Evolutionary conservation across 179 eudicot genomes (phyloP), one percentile per base, ranked within the genome.

Genomic region (Heliamphora pulchella): DNA sequence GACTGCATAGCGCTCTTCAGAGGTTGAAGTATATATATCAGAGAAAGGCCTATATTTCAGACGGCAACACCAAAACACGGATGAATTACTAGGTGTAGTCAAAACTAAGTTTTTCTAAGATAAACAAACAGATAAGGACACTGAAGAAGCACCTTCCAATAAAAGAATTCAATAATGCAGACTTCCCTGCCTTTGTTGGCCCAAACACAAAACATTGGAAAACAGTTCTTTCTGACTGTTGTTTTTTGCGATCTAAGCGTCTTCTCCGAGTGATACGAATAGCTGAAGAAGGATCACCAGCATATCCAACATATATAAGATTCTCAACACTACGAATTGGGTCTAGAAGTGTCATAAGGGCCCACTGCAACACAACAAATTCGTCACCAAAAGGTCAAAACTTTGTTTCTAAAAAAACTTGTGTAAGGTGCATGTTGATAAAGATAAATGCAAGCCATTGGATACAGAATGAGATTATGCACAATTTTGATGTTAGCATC

Each of bases 181-280:
- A 86, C 83, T 96, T 96, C 78, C 98, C 99, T 43, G 98, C 87
- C 72, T 83, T 87, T 83, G 87, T 87, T 48, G 99, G 99, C 79
- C 98, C 99, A 88, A 96, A 96, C 74, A 96, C 97, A 89, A 84
- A 94, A 75, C 99, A 96, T 70, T 94, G 98, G 83, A 88, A 94
- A 73, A 91, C 96, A 80, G 87, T 90, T 87, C 94, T 90, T 64
- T 96, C 96, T 44, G 97, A 86, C 76, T 87, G 93, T 81, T 92
- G 91, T 86, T 88, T 96, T 83, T 91, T 92, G 75, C 98, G 96
- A 89, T 96, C 99, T 80, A 83, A 77, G 62, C 91, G 89, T 83
- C 98, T 89, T 90, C 81, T 92, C 62, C 97, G 86, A 81, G 94
- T 92, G 65, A 92, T 81, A 74, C 89, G 96, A 76, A 94, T 83